phyloP scores from a whole-genome alignment of 208 protist species.

The Leishmania gerbilli region DNA sequence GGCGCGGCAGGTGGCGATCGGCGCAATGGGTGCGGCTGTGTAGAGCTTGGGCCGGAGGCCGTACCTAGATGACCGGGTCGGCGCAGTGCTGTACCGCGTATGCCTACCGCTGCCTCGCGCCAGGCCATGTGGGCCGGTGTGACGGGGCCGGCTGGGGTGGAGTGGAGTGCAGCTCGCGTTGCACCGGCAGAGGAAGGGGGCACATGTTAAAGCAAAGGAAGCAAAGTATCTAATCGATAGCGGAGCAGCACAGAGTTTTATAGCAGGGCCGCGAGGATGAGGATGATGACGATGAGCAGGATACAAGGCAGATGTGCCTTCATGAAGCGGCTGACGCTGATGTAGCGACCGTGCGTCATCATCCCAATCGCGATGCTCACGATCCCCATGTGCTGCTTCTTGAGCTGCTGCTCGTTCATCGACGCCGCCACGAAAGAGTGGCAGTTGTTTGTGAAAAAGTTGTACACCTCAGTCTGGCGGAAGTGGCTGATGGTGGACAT shows the following conservation, averaged over 20 bases:
- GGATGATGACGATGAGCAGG: slow-evolving; percentile 18
- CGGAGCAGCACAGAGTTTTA: background rate
- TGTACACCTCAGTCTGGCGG: slow-evolving; percentile 71
- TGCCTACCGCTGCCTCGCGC: background rate
- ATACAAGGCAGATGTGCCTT: slow-evolving; percentile 41
- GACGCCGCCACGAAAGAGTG: slow-evolving; percentile 73
- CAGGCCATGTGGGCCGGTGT: background rate
- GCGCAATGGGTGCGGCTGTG: background rate
- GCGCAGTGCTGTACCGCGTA: background rate
- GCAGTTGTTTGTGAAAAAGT: slow-evolving; percentile 92
- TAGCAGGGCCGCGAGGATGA: slow-evolving; percentile 8
- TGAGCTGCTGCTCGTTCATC: slow-evolving; percentile 42
- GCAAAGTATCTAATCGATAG: background rate
- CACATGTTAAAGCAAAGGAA: no score
- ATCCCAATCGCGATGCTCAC: slow-evolving; percentile 48
- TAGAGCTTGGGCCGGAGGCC: background rate
- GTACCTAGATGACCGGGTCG: background rate
- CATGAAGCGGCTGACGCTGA: slow-evolving; percentile 31
- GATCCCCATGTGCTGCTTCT: slow-evolving; percentile 49
- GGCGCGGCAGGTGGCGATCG: background rate
- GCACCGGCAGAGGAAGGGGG: background rate
- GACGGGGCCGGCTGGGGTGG: background rate
- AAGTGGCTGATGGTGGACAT: slow-evolving; percentile 51
- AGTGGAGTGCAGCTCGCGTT: background rate
- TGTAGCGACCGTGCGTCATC: slow-evolving; percentile 46